Percentiles rank a stretch among this genome's conserved stretches.
Conservation (phyloP, 2,329 filamentous ascomycete species). For the Penicillium paneum region DNA sequence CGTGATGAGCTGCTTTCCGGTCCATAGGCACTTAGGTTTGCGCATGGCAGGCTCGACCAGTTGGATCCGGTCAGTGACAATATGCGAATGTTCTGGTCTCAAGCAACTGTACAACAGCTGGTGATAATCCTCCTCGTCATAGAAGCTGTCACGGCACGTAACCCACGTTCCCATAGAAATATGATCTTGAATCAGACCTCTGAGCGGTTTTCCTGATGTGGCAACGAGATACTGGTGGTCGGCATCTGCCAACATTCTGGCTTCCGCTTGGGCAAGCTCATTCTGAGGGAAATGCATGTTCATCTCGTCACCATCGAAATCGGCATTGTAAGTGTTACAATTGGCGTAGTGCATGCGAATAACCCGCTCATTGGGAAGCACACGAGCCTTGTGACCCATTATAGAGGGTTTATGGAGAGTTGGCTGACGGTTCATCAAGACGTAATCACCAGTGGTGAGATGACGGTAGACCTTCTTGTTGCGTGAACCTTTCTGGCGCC, state of each 20-base stretch:
- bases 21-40: slow-evolving; percentile 82
- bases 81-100: slow-evolving; percentile 85
- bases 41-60: slow-evolving; percentile 76
- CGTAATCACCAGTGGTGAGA: slow-evolving; percentile 92
- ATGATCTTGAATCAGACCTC: slow-evolving; percentile 97
- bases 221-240: slow-evolving; percentile 96
- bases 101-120: slow-evolving; percentile 89
- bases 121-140: slow-evolving; percentile 82
- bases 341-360: slow-evolving; percentile 99
- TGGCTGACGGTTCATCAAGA: slow-evolving; percentile 97
- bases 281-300: slow-evolving; percentile 99
- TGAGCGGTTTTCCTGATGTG: slow-evolving; percentile 86
- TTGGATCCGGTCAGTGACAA: slow-evolving; percentile 75
- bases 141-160: slow-evolving; percentile 88
- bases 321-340: slow-evolving; percentile 98
- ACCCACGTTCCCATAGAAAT: slow-evolving; percentile 90
- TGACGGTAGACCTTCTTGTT: slow-evolving; percentile 98
- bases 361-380: slow-evolving; percentile 90
- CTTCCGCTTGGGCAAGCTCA: slow-evolving; percentile 88
- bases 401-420: slow-evolving; percentile 98
- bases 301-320: slow-evolving; percentile 99
- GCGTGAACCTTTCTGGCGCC: slow-evolving; percentile 67
- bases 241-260: slow-evolving; percentile 88
- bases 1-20: slow-evolving; percentile 91
- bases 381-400: slow-evolving; percentile 93